A percentile compares a stretch with the other conserved stretches of the same genome.
Evolutionary conservation across 805 yeast species (phyloP).

Genomic region (Allodekkera sacchari): DNA sequence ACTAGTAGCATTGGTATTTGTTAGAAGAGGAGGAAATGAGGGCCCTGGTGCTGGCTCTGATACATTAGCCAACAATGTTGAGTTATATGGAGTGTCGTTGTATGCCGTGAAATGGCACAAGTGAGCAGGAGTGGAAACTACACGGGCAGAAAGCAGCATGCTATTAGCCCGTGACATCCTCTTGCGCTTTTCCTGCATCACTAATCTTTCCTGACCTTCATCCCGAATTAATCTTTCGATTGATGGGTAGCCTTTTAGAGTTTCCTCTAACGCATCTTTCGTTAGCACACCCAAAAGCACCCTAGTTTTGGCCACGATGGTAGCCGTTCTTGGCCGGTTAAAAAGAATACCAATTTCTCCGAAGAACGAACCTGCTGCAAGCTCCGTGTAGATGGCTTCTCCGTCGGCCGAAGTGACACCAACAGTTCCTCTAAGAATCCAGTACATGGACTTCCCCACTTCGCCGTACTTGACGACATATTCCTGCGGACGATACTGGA

Average conservation of each 20-base stretch:
- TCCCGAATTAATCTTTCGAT: conserved; percentile 65
- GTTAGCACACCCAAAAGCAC: conserved; percentile 65
- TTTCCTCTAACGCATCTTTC: conserved; percentile 49
- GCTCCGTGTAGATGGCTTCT: conserved; percentile 64
- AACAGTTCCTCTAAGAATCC: conserved; percentile 71
- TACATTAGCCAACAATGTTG: conserved; percentile 25
- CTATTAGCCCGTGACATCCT: conserved; percentile 29
- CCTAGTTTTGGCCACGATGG: conserved; percentile 61
- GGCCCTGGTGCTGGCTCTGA: conserved; percentile 32
- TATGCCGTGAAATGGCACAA: too few species aligned
- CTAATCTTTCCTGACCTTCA: conserved; percentile 71
- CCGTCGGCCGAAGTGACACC: conserved; percentile 74
- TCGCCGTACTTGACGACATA: conserved; percentile 66
- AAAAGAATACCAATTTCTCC: conserved; percentile 76
- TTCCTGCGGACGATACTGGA: conserved; percentile 60
- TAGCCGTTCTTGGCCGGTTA: conserved; percentile 71
- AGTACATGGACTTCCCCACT: conserved; percentile 68
- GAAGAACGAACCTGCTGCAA: conserved; percentile 61
- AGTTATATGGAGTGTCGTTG: conserved; percentile 4
- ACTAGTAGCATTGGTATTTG: too few species aligned
- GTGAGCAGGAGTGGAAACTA: too few species aligned
- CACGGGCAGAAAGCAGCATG: too few species aligned
- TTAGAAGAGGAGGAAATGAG: conserved; percentile 26
- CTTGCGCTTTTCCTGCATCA: conserved; percentile 58
- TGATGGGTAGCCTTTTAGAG: conserved; percentile 53